phyloP scores from a whole-genome alignment of 192 early-diverging fungal genomes.

The Coemansia sp. region DNA sequence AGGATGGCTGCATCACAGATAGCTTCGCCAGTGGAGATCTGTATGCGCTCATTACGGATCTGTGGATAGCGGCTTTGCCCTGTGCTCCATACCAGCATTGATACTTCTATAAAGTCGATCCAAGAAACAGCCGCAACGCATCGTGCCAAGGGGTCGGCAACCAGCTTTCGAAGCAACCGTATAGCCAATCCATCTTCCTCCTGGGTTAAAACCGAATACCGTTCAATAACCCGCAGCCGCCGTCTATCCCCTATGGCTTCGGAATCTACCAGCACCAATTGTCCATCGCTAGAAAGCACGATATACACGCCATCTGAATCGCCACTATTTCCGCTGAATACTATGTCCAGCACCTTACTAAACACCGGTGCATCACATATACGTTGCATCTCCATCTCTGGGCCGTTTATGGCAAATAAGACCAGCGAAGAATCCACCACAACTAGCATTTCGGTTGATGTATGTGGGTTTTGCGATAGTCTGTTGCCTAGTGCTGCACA shows the following conservation, averaged over 20 bases:
- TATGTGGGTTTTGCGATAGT: neutral
- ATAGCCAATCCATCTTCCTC: neutral
- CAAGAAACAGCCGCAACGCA: constrained; percentile 31
- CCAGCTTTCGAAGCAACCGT: constrained; percentile 19
- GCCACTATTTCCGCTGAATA: neutral
- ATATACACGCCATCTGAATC: constrained; percentile 2
- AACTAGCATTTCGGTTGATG: constrained; percentile 15
- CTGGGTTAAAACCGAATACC: neutral
- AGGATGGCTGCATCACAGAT: constrained; percentile 43
- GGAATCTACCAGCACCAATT: constrained; percentile 9
- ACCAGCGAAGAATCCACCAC: constrained; percentile 18
- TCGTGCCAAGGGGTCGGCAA: constrained; percentile 24
- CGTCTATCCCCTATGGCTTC: constrained; percentile 2
- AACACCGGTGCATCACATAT: constrained; percentile 28
- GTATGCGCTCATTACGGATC: neutral
- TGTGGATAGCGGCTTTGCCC: neutral
- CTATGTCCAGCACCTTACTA: constrained; percentile 17
- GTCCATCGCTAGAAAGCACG: constrained; percentile 16
- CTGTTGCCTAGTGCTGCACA: constrained; percentile 14
- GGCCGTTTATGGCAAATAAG: constrained; percentile 12
- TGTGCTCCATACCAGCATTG: constrained; percentile 10
- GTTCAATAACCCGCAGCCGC: neutral
- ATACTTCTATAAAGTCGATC: constrained; percentile 28
- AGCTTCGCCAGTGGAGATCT: constrained; percentile 9
- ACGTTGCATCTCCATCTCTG: constrained; percentile 3